Base-by-base conservation (phyloP, 129 eudicot genomes). In the Gnaphalium uliginosum region DNA sequence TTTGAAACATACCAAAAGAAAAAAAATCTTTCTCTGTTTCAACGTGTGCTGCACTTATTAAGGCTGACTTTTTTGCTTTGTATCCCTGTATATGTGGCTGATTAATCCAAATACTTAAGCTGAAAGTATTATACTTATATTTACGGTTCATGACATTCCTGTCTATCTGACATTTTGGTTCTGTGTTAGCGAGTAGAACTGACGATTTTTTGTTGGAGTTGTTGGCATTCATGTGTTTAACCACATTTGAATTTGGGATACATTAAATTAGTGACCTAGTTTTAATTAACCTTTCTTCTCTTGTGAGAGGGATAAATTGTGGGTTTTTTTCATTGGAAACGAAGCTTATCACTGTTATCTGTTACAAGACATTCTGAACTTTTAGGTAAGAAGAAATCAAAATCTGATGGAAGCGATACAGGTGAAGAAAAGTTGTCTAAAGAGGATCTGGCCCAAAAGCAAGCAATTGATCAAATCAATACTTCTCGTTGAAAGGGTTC, bases 401-500 rank as follows among this genome's bases (percentile, higher is more conserved):
- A 89, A 71, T 74, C 89, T 9, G 90, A 82, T 30, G 83, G 84
- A 71, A 91, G 89, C 83, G 97, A 91, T 46, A 89, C 94, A 23
- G 92, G 90, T 53, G 99, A 95, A 2, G 96, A 95, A 74, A 86
- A 84, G 75, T 2, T 91, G 87, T 87, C 97, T 59, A 84, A 89
- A 86, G 91, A 89, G 79, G 99, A 95, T 22, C 72, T 91, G 67
- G 97, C 97, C 22, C 82, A 91, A 57, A 80, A 91, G 68, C 96
- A 82, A 76, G 99, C 99, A 51, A 29, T 95, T 14, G 99, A 95
- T 77, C 97, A 95, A 79, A 95, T 95, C 76, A 85, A 85, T 8
- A 35, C 92, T 11, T 81, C 99, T 69, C 93, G 87, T 83, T 97
- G 99, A 57, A 89, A 89, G 81, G 99, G 94, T 14, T 86, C 99